Percentiles rank a stretch among this genome's conserved stretches.
Evolutionary conservation across 2,329 filamentous ascomycete species (phyloP).

Genomic region (Neoascochyta sp.): DNA sequence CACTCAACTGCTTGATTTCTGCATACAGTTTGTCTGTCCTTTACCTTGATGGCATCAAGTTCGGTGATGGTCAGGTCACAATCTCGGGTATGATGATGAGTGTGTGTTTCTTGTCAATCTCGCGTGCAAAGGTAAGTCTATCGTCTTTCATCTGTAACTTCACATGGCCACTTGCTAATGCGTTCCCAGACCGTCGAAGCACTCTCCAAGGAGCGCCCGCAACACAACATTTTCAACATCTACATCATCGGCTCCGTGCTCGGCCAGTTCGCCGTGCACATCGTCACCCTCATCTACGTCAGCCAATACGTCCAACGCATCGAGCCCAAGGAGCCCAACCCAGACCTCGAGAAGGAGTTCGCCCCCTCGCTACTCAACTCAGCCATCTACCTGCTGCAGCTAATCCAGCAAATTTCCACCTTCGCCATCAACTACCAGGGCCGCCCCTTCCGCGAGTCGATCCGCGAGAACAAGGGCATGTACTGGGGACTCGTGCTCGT

Average conservation of each 20-base stretch:
- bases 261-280: slow-evolving; percentile 95
- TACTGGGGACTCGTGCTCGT: slow-evolving; percentile 94
- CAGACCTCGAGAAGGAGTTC: slow-evolving; percentile 95
- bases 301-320: slow-evolving; percentile 81
- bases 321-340: slow-evolving; percentile 63
- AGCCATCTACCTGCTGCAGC: slow-evolving; percentile 91
- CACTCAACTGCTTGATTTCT: slow-evolving; percentile 94
- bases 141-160: neutral
- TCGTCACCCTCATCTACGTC: slow-evolving; percentile 89
- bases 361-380: slow-evolving; percentile 90
- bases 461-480: slow-evolving; percentile 96
- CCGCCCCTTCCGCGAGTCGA: slow-evolving; percentile 91
- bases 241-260: slow-evolving; percentile 98
- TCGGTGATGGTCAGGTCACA: slow-evolving; percentile 95
- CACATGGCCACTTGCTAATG: slow-evolving; percentile 34
- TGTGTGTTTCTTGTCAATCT: slow-evolving; percentile 97
- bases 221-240: slow-evolving; percentile 98
- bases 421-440: slow-evolving; percentile 99
- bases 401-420: slow-evolving; percentile 98
- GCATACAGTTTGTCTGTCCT: slow-evolving; percentile 95
- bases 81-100: slow-evolving; percentile 99
- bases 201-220: slow-evolving; percentile 91
- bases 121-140: slow-evolving; percentile 71
- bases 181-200: slow-evolving; percentile 71
- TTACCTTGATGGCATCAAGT: slow-evolving; percentile 98